A percentile compares a stretch with the other conserved stretches of the same genome.
phyloP scores from a whole-genome alignment of 306 rosid genomes.

The Rosa persica region DNA sequence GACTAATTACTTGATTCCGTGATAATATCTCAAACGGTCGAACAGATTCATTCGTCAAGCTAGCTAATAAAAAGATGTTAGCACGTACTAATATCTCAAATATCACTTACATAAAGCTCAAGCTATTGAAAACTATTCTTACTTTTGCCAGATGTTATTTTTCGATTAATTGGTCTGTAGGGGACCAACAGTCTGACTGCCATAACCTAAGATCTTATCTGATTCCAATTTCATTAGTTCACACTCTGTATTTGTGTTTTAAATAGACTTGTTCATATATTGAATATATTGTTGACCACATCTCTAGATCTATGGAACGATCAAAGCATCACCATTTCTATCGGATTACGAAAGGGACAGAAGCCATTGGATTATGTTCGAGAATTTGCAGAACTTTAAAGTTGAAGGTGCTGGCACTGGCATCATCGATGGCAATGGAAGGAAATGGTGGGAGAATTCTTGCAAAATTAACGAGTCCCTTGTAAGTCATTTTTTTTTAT shows the following conservation, averaged over 20 bases:
- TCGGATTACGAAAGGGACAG: conserved; percentile 46
- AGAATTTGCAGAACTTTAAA: conserved; percentile 30
- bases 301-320: conserved; percentile 59
- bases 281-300: not conserved
- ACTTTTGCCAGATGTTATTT: too few species aligned
- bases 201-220: too few species aligned
- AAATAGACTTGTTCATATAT: not conserved
- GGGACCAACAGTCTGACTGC: not conserved
- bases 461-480: conserved; percentile 62
- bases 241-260: not conserved
- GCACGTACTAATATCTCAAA: too few species aligned
- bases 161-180: too few species aligned
- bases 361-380: conserved; percentile 54
- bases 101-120: not conserved
- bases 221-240: not conserved
- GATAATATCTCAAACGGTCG: too few species aligned
- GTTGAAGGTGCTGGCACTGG: conserved; percentile 77
- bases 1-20: too few species aligned
- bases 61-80: too few species aligned
- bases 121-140: not conserved
- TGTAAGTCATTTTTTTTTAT: conserved; percentile 33
- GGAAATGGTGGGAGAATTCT: conserved; percentile 78
- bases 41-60: too few species aligned
- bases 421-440: conserved; percentile 73
- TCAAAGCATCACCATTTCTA: conserved; percentile 56